phyloP scores from a whole-genome alignment of 108 stramenopile genomes.

The Nitzschia inconspicua region DNA sequence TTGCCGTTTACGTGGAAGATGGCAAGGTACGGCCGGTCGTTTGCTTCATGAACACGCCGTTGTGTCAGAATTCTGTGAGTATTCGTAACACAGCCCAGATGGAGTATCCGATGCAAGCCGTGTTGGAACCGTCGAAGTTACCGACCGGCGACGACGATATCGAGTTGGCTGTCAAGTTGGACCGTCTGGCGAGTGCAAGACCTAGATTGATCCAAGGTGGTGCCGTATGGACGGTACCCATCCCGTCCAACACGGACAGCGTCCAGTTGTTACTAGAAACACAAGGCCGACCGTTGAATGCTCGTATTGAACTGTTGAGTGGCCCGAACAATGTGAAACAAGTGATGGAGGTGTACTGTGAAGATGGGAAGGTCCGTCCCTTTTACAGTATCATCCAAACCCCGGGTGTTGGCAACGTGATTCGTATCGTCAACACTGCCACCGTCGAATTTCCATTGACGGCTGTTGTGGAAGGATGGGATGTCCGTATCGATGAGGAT shows the following conservation, averaged over 20 bases:
- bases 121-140: constrained; percentile 46
- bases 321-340: constrained; percentile 73
- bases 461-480: constrained; percentile 62
- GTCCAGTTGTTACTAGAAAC: constrained; percentile 53
- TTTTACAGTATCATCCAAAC: constrained; percentile 59
- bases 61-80: constrained; percentile 55
- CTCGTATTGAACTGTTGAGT: constrained; percentile 51
- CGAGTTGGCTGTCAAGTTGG: constrained; percentile 3
- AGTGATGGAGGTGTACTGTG: constrained; percentile 57
- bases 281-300: constrained; percentile 61
- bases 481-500: constrained; percentile 28
- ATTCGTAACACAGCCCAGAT: constrained; percentile 58
- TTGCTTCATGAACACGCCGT: constrained; percentile 60
- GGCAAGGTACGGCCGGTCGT: constrained; percentile 60
- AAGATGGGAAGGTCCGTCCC: constrained; percentile 56
- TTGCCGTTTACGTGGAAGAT: constrained; percentile 71
- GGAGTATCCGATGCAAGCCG: constrained; percentile 67
- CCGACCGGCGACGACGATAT: constrained; percentile 11
- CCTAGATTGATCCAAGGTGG: constrained; percentile 12
- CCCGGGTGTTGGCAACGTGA: constrained; percentile 53
- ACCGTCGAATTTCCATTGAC: constrained; percentile 81
- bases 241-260: constrained; percentile 1
- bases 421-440: constrained; percentile 66
- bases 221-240: constrained; percentile 3
- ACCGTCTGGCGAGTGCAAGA: background rate